A percentile compares a stretch with the other conserved stretches of the same genome.
These are phyloP conservation scores for Barnettozyma wickerhamii DNA, from an alignment of 805 yeast genomes.

Conservation along the genomic window DNA sequence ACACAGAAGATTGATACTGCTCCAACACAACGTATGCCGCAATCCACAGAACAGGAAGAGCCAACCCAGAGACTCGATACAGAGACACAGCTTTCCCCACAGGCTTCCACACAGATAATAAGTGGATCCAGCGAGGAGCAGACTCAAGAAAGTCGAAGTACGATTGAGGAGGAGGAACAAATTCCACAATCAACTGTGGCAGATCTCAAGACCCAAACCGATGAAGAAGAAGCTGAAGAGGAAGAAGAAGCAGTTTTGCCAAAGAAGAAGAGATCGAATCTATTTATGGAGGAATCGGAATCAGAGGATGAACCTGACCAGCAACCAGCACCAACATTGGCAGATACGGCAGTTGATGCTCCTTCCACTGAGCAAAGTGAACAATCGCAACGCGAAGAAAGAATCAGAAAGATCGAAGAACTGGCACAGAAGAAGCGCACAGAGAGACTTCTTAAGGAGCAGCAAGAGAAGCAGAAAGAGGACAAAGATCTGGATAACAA, in stretches of 20 bases:
- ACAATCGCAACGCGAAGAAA: conserved; percentile 7
- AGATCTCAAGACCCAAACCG: background rate
- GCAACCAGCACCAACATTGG: background rate
- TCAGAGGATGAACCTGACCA: conserved; percentile 4
- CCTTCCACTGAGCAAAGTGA: too few relatives aligned
- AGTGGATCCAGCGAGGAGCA: background rate
- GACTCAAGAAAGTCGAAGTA: too few relatives aligned
- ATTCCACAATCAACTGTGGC: background rate
- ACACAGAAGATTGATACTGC: background rate
- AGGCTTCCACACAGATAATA: background rate
- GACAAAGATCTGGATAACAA: conserved; percentile 9
- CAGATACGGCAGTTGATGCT: background rate
- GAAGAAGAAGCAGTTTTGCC: background rate
- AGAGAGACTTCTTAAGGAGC: conserved; percentile 19
- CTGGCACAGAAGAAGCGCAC: conserved; percentile 20
- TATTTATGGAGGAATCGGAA: conserved; percentile 18
- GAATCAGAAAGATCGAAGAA: conserved; percentile 15
- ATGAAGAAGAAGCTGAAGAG: conserved; percentile 4
- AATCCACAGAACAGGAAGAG: too few relatives aligned
- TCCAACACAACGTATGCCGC: too few relatives aligned
- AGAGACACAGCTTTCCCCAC: conserved; percentile 1
- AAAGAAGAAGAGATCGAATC: background rate
- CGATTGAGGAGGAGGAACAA: too few relatives aligned
- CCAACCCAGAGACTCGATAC: conserved; percentile 2
- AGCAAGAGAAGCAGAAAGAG: conserved; percentile 11